Evolutionary conservation across 176 grass and related monocot species (phyloP).

Genomic region (Cymbopogon citratus): DNA sequence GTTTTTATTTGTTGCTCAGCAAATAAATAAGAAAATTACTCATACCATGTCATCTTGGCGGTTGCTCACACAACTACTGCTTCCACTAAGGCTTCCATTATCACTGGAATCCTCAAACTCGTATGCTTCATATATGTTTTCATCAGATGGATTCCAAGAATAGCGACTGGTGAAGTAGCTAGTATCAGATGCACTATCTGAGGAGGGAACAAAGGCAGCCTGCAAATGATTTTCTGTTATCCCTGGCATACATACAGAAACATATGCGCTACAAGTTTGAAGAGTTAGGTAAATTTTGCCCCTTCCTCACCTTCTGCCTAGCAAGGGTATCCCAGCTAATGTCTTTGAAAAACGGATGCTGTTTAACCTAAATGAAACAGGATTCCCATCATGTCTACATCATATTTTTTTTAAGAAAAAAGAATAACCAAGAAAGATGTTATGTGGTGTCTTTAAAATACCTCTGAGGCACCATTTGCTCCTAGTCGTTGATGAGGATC

Average conservation of each 20-base stretch:
- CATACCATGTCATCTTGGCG: conserved; percentile 88
- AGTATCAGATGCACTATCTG: conserved; percentile 86
- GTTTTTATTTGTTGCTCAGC: not conserved
- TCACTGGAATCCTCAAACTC: conserved; percentile 95
- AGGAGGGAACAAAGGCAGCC: conserved; percentile 97
- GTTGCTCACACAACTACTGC: conserved; percentile 94
- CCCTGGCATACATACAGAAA: conserved; percentile 6
- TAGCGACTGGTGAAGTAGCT: conserved; percentile 99
- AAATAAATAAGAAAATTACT: conserved; percentile 13
- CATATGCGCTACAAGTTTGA: conserved; percentile 6
- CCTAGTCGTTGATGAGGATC: conserved; percentile 96
- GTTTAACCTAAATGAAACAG: conserved; percentile 77
- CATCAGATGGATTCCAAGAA: conserved; percentile 96
- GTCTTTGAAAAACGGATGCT: conserved; percentile 89
- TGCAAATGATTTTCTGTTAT: conserved; percentile 51
- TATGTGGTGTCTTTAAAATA: conserved; percentile 38
- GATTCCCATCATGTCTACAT: conserved; percentile 24
- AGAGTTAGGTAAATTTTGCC: conserved; percentile 13
- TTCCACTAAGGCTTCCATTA: conserved; percentile 88
- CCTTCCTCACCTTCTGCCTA: conserved; percentile 83
- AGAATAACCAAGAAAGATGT: conserved; percentile 21
- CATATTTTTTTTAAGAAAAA: conserved; percentile 18
- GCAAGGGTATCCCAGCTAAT: conserved; percentile 96
- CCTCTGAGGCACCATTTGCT: conserved; percentile 89
- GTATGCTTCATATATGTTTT: conserved; percentile 84